Evolutionary conservation across 1,139 yeast genomes (phyloP).

Genomic region (Hyphopichia wangnamkhiaoensis): DNA sequence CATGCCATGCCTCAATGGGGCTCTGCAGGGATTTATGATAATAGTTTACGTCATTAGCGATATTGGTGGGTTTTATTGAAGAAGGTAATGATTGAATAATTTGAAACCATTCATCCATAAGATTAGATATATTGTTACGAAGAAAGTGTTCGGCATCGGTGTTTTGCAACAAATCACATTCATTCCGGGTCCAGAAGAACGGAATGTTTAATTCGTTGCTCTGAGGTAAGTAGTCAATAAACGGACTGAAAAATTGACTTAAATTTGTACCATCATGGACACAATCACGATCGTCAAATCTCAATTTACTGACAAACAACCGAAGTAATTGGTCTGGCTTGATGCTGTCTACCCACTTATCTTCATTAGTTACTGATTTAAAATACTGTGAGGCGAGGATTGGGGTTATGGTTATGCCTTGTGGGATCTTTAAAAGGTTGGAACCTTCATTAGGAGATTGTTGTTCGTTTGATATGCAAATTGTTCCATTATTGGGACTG

Average conservation of each 20-base stretch:
- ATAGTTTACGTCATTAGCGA: no score
- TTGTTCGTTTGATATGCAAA: neutral
- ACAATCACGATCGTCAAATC: neutral
- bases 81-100: neutral
- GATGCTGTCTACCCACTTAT: neutral
- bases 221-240: neutral
- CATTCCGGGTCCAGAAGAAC: constrained; percentile 1
- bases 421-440: neutral
- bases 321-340: neutral
- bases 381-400: neutral
- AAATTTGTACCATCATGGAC: neutral
- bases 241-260: neutral
- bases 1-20: neutral
- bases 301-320: neutral
- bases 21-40: neutral
- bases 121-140: neutral
- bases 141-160: constrained; percentile 1
- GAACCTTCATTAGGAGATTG: neutral
- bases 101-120: neutral
- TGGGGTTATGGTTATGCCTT: neutral
- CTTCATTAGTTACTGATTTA: no score
- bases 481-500: neutral
- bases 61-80: no score
- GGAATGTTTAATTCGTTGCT: constrained; percentile 1
- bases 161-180: neutral